These are phyloP conservation scores for Paxillus ammoniavirescens DNA, from an alignment of 768 basidiomycete genomes.

Conservation along the genomic window DNA sequence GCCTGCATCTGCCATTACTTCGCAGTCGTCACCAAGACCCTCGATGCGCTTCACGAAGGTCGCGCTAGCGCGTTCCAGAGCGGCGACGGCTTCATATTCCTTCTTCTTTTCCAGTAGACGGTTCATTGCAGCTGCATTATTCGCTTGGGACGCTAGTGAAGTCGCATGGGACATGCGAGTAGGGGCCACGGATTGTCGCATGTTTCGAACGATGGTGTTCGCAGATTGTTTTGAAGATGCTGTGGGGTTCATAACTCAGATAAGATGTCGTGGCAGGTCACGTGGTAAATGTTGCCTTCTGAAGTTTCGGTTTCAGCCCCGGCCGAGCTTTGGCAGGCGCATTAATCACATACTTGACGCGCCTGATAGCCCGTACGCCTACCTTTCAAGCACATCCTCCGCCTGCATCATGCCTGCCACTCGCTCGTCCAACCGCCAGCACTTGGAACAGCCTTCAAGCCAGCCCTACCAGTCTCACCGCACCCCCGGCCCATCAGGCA, in stretches of 20 bases:
- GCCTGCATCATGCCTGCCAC: conserved; percentile 26
- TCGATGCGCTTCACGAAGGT: conserved; percentile 68
- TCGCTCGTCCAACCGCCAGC: conserved; percentile 24
- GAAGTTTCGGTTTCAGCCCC: too few relatives aligned
- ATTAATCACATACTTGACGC: neutral
- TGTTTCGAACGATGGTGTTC: conserved; percentile 12
- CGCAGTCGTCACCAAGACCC: conserved; percentile 66
- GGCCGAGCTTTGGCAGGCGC: neutral
- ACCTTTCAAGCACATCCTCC: neutral
- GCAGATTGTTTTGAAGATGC: neutral
- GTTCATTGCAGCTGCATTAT: conserved; percentile 47
- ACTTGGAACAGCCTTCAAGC: neutral
- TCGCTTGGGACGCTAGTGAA: conserved; percentile 34
- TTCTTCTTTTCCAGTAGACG: conserved; percentile 78
- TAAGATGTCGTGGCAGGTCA: neutral
- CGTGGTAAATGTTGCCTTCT: neutral
- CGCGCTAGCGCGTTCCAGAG: conserved; percentile 62
- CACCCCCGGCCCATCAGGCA: conserved; percentile 3
- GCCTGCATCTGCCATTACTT: conserved; percentile 77
- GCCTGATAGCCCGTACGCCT: neutral
- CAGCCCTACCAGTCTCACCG: conserved; percentile 9
- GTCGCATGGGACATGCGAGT: conserved; percentile 50
- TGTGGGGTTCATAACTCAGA: neutral
- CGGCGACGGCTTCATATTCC: conserved; percentile 72
- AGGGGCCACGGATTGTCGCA: conserved; percentile 58